Base-by-base conservation (phyloP, 768 basidiomycete genomes). In the Podaxis sp. region DNA sequence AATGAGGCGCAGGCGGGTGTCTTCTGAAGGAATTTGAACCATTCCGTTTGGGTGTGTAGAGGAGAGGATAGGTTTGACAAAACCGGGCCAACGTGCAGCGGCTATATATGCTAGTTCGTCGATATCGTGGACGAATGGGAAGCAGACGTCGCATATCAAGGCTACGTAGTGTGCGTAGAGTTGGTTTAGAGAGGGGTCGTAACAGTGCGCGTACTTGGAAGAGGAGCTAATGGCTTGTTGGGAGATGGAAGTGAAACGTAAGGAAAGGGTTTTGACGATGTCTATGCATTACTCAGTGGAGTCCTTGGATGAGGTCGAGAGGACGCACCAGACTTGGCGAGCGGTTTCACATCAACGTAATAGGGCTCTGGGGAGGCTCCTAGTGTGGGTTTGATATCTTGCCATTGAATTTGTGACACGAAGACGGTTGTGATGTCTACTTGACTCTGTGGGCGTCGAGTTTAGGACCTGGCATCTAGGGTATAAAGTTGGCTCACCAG, bases 81-180 rank as follows among this genome's bases (percentile, higher is more conserved):
- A 93, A 2, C 86, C 88, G 0, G 91, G 90, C 91, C 93, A 94
- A 22, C 87, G 81, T 5, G 92, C 89, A 0, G 88, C 86, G 2
- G 89, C 85, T 30, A 94, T 82, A 68, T 93, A 94, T 48, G 83
- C 81, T 1, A 94, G 78, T 69, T 94, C 92, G 54, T 84, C 71
- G 0, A 86, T 83, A 68, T 93, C 87, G 44, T 80, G 82, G 2
- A 84, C 86, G 72, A 87, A 92, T 5, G 84, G 79, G 22, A 81
- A 81, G 69, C 91, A 87, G 33, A 84, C 77, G 52, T 84, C 82
- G 69, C 84, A 84, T 2, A 94, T 72, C 10, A 83, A 77, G 6
- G 82, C 77, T 20, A 80, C 70, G 64, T 88, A 94, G 60, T 88
- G 86, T n/a, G 77, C 69, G 65, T 90, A 91, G 50, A 93, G 80